Evolutionary conservation across 352 stramenopile genomes (phyloP).

Genomic region (Peronospora farinosa): DNA sequence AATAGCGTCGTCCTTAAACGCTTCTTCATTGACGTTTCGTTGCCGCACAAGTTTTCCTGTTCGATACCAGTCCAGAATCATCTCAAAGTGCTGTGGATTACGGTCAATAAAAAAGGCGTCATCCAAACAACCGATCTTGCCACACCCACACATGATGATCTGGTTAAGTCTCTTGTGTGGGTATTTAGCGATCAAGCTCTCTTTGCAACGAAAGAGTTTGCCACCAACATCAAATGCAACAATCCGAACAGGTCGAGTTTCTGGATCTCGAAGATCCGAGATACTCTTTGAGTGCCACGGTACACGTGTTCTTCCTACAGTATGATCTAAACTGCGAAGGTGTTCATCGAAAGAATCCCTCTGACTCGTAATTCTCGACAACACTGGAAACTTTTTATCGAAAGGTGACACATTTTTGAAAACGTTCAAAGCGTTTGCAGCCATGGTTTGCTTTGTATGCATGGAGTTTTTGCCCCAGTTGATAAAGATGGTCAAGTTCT

Average conservation of each 20-base stretch:
- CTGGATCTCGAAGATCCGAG: conserved; percentile 13
- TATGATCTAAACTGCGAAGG: conserved; percentile 18
- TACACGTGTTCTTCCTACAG: conserved; percentile 19
- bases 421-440: background rate
- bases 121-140: conserved; percentile 31
- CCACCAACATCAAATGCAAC: conserved; percentile 63
- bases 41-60: conserved; percentile 42
- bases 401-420: background rate
- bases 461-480: no score
- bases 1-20: conserved; percentile 47
- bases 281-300: conserved; percentile 31
- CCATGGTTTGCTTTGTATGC: background rate
- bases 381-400: conserved; percentile 4
- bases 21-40: conserved; percentile 36
- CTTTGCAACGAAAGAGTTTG: conserved; percentile 61
- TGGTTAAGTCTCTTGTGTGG: conserved; percentile 55
- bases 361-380: conserved; percentile 15
- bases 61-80: conserved; percentile 74
- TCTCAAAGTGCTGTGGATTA: conserved; percentile 62
- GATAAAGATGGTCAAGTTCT: no score
- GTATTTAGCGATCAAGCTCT: conserved; percentile 51
- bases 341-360: conserved; percentile 13
- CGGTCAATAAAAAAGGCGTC: conserved; percentile 67
- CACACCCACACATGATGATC: conserved; percentile 53
- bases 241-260: conserved; percentile 12